Percentiles rank a stretch among this genome's conserved stretches.
Conservation (phyloP, 2,329 filamentous ascomycete species). For the Claviceps pazoutovae region DNA sequence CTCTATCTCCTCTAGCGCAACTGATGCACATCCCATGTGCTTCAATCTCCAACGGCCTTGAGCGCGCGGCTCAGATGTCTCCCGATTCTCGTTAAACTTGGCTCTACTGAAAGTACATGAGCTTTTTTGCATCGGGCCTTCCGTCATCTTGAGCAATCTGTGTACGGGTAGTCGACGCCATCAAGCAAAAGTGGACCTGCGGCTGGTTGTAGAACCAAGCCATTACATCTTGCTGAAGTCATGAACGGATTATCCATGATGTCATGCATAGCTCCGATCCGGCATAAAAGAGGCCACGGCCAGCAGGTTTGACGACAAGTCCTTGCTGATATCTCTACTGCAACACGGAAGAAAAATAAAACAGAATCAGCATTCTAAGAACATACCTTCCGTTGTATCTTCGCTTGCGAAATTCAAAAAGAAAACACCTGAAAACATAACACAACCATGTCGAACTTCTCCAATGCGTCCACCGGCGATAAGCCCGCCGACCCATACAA, state of each 20-base stretch:
- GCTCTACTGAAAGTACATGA: no score
- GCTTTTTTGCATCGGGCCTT: no score
- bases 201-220: not conserved
- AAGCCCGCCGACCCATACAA: constrained; percentile 67
- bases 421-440: not conserved
- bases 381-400: not conserved
- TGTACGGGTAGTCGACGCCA: not conserved
- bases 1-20: no score
- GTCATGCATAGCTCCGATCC: not conserved
- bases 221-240: not conserved
- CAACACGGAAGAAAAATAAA: not conserved
- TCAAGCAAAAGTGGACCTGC: not conserved
- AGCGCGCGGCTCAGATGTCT: no score
- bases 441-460: constrained; percentile 24
- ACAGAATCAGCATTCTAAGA: not conserved
- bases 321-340: not conserved
- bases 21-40: no score
- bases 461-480: constrained; percentile 45
- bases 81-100: no score
- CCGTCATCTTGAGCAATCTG: no score
- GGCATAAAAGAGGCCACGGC: not conserved
- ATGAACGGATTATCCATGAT: not conserved
- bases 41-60: no score
- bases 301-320: not conserved
- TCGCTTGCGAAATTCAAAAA: no score